phyloP scores from a whole-genome alignment of 164 flowering plant species.

The Vitis labrusca region DNA sequence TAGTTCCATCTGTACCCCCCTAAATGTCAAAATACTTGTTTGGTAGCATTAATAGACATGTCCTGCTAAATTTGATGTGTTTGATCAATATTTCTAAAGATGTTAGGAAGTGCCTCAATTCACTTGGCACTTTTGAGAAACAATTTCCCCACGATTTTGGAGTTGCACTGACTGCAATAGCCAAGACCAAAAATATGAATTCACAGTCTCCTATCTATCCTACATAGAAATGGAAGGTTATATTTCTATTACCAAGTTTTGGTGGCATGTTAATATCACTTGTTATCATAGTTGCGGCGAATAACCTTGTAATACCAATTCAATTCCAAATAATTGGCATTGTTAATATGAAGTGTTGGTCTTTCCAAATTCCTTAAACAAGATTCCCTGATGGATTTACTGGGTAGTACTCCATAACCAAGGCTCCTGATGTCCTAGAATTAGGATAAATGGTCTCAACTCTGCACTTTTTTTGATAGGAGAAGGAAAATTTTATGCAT shows the following conservation, averaged over 20 bases:
- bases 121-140: too few relatives aligned
- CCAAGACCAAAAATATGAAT: too few relatives aligned
- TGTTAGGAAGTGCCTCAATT: too few relatives aligned
- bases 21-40: not conserved
- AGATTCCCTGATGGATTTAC: not conserved
- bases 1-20: not conserved
- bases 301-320: not conserved
- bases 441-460: too few relatives aligned
- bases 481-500: too few relatives aligned
- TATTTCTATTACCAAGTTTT: not conserved
- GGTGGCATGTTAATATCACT: not conserved
- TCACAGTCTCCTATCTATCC: too few relatives aligned
- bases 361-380: not conserved
- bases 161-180: too few relatives aligned
- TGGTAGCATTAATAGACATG: not conserved
- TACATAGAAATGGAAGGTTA: not conserved
- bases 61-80: too few relatives aligned
- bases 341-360: not conserved
- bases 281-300: not conserved
- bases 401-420: not conserved
- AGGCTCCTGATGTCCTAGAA: not conserved
- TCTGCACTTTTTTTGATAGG: too few relatives aligned
- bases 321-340: not conserved
- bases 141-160: too few relatives aligned
- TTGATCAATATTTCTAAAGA: too few relatives aligned